Base-by-base conservation (phyloP, 177 flowering plant genomes). In the Vitis hybrid region DNA sequence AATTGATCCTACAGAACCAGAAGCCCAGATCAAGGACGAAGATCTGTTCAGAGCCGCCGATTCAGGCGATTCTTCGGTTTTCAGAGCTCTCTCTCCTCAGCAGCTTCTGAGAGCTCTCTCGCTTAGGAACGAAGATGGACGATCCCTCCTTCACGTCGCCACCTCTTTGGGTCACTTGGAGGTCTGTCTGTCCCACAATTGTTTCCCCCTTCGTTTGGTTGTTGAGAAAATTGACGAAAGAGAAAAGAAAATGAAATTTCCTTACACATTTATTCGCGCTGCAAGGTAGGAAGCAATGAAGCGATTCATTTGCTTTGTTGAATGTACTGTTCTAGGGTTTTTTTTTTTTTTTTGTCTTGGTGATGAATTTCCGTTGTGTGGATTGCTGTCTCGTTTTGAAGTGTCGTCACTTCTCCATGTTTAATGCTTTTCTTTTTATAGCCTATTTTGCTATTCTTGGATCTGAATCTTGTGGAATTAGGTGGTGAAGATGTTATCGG, bases 101-200 rank as follows among this genome's bases (percentile, higher is more conserved):
- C 83, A 81, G 32, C 79, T 94, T 10, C 61, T 70, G 56, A 75
- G 60, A 60, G 79, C 83, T 56, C 82, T 79, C 40, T 77, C 87
- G 4, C 79, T 94, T 17, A 79, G 89, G 10, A 88, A 94, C 76
- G 98, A 94, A 59, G 98, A 94, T 63, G 82, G 74, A 15, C 94
- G 97, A 1, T 89, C 97, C 45, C 90, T 92, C 59, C 84, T 93
- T 68, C 98, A 93, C 77, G 90, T 93, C 55, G 89, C 96, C 66
- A 88, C 79, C 32, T 84, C 98, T 26, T 84, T 80, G 2, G 82
- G 83, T 26, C 86, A 72, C 23, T 17, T 74, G 30, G 84, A 92
- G 89, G 97, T 87, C 18, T 21, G 17, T 59, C 49, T 55, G 21
- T 19, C 48, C 54, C 32, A 26, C 10, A 2, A 19, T 40, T 40